Base-by-base conservation (phyloP, 2,329 filamentous ascomycete genomes). In the Aspergillus awamori region DNA sequence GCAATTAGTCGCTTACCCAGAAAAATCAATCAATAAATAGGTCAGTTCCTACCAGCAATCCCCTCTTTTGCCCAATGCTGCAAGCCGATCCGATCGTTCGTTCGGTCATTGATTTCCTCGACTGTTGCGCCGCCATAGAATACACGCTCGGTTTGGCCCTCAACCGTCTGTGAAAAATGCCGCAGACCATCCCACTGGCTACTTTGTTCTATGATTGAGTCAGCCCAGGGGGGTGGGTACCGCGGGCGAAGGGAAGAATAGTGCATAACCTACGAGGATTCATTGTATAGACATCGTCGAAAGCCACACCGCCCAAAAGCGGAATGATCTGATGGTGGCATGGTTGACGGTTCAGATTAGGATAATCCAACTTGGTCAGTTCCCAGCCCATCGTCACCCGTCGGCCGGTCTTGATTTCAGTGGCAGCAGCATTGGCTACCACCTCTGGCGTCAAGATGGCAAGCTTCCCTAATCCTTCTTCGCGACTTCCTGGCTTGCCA, bases 341-440 rank as follows among this genome's bases (percentile, higher is more conserved):
- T 8, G 81, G 79, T 36, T 81, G 79, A 2, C 85, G 79, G 47
- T 80, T 80, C 64, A 86, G 82, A 62, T 83, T 82, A 1, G 84
- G 82, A 64, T 82, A 79, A 60, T 86, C 83, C 2, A 86, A 73
- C 66, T 86, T 86, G 20, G 79, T 81, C 62, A 87, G 69, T 24
- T 84, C 81, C 84, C 84, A 87, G 26, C 80, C 80, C 41, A 87
- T 76, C 8, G 81, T 81, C 24, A 86, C 79, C 33, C 83, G 77
- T 20, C 76, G 75, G 11, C 85, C 85, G 0, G 80, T 82, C 41
- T 75, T 77, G 65, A 87, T 86, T 65, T 84, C 81, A 5, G 76
- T 74, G 4, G 77, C 70, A 2, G 84, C 84, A 0, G 82, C 78
- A 22, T 76, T 74, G 5, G 80, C 78, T 3, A 86, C 82, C 1